Percentiles rank a stretch among this genome's conserved stretches.
Evolutionary conservation across 2,329 filamentous ascomycete genomes (phyloP).

Genomic region (Trichoderma hamatum): DNA sequence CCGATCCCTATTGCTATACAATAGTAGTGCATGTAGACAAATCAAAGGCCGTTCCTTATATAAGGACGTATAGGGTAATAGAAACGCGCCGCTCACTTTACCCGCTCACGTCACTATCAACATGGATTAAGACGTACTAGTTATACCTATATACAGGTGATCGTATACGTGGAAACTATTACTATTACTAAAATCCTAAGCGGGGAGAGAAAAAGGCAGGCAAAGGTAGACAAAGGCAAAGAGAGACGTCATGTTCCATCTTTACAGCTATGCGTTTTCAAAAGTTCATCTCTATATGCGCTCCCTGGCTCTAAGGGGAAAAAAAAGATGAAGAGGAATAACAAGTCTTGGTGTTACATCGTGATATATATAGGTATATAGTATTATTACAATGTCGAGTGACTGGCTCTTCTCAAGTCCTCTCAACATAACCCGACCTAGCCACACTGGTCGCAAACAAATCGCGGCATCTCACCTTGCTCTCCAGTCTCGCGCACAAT

Average conservation of each 20-base stretch:
- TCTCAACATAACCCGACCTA: conserved; percentile 39
- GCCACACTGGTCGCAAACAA: conserved; percentile 68
- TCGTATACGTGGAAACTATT: too few species aligned
- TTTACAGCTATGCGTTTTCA: neutral
- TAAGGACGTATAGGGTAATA: neutral
- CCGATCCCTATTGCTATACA: neutral
- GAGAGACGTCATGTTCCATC: neutral
- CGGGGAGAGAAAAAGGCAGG: neutral
- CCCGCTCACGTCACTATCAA: neutral
- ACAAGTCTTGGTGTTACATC: conserved; percentile 1
- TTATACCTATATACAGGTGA: too few species aligned
- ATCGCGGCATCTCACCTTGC: conserved; percentile 76
- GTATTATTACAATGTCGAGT: neutral
- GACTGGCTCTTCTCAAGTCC: neutral
- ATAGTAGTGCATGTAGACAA: neutral
- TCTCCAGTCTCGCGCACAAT: conserved; percentile 84
- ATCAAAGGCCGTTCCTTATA: neutral
- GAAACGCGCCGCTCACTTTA: neutral
- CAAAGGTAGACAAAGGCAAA: too few species aligned
- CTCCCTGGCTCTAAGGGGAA: neutral
- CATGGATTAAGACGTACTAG: neutral
- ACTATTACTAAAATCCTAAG: neutral
- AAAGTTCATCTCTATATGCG: neutral
- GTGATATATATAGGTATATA: neutral
- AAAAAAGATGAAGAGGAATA: neutral